Conservation (phyloP, 2,329 filamentous ascomycete species). For the Colletotrichum sublineola region DNA sequence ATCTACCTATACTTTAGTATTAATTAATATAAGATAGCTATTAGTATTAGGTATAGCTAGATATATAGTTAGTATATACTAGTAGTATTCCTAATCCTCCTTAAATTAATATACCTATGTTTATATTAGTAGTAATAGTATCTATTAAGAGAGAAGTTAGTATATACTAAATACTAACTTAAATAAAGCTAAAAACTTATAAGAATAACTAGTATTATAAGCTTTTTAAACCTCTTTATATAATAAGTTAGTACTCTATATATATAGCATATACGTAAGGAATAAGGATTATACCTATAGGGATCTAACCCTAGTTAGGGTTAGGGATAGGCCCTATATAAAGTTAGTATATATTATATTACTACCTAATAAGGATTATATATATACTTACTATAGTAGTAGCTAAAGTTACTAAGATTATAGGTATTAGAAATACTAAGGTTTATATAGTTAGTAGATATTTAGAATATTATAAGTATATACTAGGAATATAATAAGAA, state of each 20-base stretch:
- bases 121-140: not conserved
- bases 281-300: not conserved
- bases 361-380: not conserved
- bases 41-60: not conserved
- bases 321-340: not conserved
- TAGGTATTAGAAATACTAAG: not conserved
- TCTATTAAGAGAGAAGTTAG: not conserved
- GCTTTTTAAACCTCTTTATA: not conserved
- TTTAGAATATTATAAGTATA: not conserved
- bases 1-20: not conserved
- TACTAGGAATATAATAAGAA: not conserved
- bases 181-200: not conserved
- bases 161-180: not conserved
- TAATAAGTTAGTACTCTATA: not conserved
- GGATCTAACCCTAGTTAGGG: not conserved
- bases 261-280: not conserved
- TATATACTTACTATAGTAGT: not conserved
- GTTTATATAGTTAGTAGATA: not conserved
- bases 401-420: not conserved
- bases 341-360: not conserved
- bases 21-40: not conserved
- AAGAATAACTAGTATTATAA: not conserved
- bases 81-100: not conserved
- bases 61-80: not conserved
- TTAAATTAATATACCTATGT: not conserved